Evolutionary conservation across 352 stramenopile genomes (phyloP).

Genomic region (Pythium guiyangense): DNA sequence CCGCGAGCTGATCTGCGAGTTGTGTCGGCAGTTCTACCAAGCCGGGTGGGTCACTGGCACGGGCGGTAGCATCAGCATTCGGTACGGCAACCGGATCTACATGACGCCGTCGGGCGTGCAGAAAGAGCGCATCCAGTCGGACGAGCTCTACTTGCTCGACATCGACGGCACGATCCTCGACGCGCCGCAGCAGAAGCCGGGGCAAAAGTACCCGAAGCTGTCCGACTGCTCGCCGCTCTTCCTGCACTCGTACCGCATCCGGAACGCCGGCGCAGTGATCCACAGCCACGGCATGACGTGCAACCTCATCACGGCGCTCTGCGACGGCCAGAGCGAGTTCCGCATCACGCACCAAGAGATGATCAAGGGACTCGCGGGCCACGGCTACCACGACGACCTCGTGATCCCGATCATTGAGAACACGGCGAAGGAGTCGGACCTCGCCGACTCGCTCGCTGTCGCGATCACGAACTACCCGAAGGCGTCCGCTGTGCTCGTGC

Average conservation of each 20-base stretch:
- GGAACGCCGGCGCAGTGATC: slow-evolving; percentile 68
- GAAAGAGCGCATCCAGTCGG: slow-evolving; percentile 94
- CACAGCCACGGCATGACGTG: slow-evolving; percentile 81
- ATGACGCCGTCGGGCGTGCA: slow-evolving; percentile 95
- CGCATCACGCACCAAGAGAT: slow-evolving; percentile 96
- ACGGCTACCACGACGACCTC: slow-evolving; percentile 90
- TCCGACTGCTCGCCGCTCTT: slow-evolving; percentile 94
- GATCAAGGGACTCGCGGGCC: slow-evolving; percentile 94
- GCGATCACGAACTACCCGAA: slow-evolving; percentile 88
- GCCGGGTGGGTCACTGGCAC: slow-evolving; percentile 94
- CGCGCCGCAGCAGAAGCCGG: slow-evolving; percentile 35
- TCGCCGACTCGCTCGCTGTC: slow-evolving; percentile 85
- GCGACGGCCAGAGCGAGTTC: slow-evolving; percentile 78
- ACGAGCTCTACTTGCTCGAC: slow-evolving; percentile 95
- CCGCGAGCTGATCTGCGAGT: slow-evolving; percentile 62
- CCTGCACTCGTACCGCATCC: slow-evolving; percentile 88
- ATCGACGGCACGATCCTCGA: slow-evolving; percentile 78
- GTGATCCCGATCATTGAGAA: slow-evolving; percentile 97
- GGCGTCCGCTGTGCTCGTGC: slow-evolving; percentile 91
- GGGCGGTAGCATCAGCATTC: slow-evolving; percentile 92
- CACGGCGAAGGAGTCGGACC: slow-evolving; percentile 88
- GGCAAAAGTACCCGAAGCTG: slow-evolving; percentile 70
- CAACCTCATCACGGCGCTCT: slow-evolving; percentile 89
- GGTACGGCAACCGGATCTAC: slow-evolving; percentile 91
- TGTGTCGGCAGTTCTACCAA: slow-evolving; percentile 75